These are phyloP conservation scores for Manihot esculenta DNA, from an alignment of 441 rosid species.

Conservation along the genomic window DNA sequence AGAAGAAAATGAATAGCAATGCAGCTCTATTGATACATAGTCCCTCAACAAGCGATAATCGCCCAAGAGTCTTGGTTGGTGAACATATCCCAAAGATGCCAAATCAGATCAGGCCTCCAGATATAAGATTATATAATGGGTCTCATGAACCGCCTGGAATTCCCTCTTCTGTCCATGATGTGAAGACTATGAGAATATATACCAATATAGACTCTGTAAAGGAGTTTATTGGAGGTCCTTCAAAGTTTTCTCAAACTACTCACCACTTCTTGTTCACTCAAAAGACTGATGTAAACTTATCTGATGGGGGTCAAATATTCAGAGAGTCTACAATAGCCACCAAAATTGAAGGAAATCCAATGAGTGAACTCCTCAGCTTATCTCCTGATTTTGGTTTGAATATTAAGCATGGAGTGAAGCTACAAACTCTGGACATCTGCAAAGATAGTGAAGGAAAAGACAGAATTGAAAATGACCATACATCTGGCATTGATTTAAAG, in stretches of 20 bases:
- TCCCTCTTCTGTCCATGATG: constrained; percentile 31
- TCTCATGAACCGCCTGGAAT: constrained; percentile 31
- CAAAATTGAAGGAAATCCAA: constrained; percentile 47
- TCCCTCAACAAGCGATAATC: constrained; percentile 27
- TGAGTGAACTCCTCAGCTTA: constrained; percentile 41
- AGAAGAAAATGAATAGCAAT: constrained; percentile 28
- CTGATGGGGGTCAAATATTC: constrained; percentile 41
- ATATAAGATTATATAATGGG: constrained; percentile 18
- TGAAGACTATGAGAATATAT: constrained; percentile 47
- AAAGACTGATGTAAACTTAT: constrained; percentile 39
- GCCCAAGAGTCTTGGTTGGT: constrained; percentile 20
- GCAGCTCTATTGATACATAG: constrained; percentile 22
- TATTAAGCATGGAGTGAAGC: constrained; percentile 46
- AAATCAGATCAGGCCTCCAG: constrained; percentile 20
- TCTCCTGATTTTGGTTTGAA: constrained; percentile 42
- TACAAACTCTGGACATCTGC: constrained; percentile 59
- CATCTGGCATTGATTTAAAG: constrained; percentile 29
- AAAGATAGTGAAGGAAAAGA: constrained; percentile 44
- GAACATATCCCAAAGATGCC: constrained; percentile 23
- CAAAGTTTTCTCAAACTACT: constrained; percentile 37
- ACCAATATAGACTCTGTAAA: constrained; percentile 44
- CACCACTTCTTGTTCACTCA: constrained; percentile 44
- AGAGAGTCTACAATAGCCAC: constrained; percentile 42
- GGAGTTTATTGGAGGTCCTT: constrained; percentile 32
- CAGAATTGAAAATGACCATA: constrained; percentile 24